Percentiles rank a stretch among this genome's conserved stretches.
Conservation (phyloP, 2,329 filamentous ascomycete genomes). For the Nemania serpens region DNA sequence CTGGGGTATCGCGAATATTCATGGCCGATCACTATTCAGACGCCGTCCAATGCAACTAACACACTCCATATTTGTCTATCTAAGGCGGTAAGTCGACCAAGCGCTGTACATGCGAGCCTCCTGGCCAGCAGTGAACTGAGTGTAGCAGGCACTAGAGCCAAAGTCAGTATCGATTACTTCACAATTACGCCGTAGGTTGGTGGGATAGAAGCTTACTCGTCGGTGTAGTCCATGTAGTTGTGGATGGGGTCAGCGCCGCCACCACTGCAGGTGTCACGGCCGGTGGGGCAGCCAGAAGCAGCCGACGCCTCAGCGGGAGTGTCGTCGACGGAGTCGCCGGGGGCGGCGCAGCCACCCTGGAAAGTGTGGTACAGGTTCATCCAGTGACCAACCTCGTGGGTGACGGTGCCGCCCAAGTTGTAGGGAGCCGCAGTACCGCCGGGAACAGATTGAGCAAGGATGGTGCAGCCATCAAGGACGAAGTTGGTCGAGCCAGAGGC, state of each 20-base stretch:
- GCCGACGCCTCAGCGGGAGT: conserved; percentile 47
- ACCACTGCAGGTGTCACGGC: conserved; percentile 42
- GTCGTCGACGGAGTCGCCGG: conserved; percentile 45
- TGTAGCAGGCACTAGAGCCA: conserved; percentile 46
- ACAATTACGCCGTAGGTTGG: conserved; percentile 1
- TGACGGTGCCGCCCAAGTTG: conserved; percentile 45
- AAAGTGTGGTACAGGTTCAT: conserved; percentile 50
- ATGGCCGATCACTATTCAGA: conserved; percentile 11
- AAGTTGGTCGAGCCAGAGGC: conserved; percentile 43
- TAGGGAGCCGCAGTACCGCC: conserved; percentile 35
- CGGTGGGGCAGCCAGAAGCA: conserved; percentile 45
- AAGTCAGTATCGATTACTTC: conserved; percentile 31
- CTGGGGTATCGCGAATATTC: conserved; percentile 12
- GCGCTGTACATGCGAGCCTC: conserved; percentile 46
- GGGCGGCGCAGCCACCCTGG: conserved; percentile 49
- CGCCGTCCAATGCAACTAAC: conserved; percentile 12
- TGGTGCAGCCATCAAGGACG: conserved; percentile 43
- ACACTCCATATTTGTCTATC: neutral
- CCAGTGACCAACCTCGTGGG: conserved; percentile 49
- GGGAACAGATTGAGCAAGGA: conserved; percentile 36
- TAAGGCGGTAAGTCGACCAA: conserved; percentile 45
- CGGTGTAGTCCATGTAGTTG: conserved; percentile 47
- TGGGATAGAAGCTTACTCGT: conserved; percentile 44
- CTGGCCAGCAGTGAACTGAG: conserved; percentile 52
- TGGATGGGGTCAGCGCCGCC: conserved; percentile 43